phyloP scores from a whole-genome alignment of 192 early-diverging fungal species.

The Dispira simplex region DNA sequence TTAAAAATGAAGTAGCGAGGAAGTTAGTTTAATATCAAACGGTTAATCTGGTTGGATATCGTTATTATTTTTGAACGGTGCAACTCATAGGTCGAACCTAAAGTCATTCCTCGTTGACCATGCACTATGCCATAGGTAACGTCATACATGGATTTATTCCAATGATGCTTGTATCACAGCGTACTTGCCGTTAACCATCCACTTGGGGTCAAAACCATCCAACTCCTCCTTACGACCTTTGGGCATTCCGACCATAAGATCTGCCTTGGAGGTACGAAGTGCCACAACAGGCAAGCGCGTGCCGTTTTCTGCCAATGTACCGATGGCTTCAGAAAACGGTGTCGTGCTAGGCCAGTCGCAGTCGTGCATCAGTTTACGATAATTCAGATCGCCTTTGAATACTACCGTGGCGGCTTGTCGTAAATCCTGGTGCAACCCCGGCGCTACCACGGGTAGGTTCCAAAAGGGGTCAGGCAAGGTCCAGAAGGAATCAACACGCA shows the following conservation, averaged over 20 bases:
- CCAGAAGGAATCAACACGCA: conserved; percentile 72
- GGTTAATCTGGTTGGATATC: too few species aligned
- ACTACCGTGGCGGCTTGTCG: conserved; percentile 46
- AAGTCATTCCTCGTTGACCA: too few species aligned
- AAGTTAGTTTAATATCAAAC: too few species aligned
- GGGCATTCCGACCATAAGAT: conserved; percentile 59
- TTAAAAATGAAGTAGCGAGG: too few species aligned
- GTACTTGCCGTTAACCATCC: conserved; percentile 21
- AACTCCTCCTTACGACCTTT: conserved; percentile 37
- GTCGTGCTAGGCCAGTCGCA: conserved; percentile 72
- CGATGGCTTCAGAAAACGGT: conserved; percentile 70
- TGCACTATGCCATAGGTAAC: too few species aligned
- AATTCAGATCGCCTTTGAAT: conserved; percentile 97
- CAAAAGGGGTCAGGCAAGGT: conserved; percentile 68
- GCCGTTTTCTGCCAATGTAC: conserved; percentile 36
- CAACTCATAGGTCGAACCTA: too few species aligned
- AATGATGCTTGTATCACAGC: conserved; percentile 8
- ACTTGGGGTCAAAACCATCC: conserved; percentile 21
- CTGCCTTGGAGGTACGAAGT: conserved; percentile 78
- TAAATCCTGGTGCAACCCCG: conserved; percentile 45
- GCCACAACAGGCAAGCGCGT: conserved; percentile 47
- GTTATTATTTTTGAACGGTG: too few species aligned
- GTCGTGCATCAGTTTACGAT: conserved; percentile 88
- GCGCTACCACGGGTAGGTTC: conserved; percentile 50
- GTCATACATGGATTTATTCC: too few species aligned